Percentiles rank a stretch among this genome's conserved stretches.
Conservation (phyloP, 2,329 filamentous ascomycete genomes). For the Tetracladium maxilliforme region DNA sequence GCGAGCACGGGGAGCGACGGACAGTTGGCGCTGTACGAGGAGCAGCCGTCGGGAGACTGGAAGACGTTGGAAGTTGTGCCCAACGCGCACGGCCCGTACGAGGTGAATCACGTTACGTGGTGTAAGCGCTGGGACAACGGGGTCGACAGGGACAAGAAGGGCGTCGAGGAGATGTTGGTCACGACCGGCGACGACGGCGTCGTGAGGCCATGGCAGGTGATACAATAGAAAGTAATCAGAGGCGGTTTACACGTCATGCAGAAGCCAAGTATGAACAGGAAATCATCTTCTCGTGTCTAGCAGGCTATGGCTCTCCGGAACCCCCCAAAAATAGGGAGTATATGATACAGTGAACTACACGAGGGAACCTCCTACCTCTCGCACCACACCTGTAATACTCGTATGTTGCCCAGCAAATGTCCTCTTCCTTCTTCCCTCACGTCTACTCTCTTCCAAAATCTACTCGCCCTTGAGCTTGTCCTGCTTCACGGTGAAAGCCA, state of each 20-base stretch:
- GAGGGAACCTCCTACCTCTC: no score
- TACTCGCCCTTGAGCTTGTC: constrained; percentile 50
- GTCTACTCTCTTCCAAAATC: no score
- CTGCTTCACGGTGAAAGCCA: constrained; percentile 48
- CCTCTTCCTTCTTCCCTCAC: no score
- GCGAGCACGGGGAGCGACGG: constrained; percentile 88
- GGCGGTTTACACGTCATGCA: no score
- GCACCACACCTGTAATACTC: no score
- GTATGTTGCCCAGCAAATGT: no score
- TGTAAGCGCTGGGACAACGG: constrained; percentile 60
- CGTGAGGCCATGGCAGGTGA: constrained; percentile 67
- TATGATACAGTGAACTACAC: no score
- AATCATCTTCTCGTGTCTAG: no score
- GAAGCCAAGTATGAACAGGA: no score
- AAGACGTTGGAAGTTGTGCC: no score
- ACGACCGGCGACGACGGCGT: constrained; percentile 87
- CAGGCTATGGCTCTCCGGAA: no score
- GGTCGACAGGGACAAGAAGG: constrained; percentile 33
- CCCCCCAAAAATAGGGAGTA: no score
- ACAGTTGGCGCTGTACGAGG: constrained; percentile 63
- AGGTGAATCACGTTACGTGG: constrained; percentile 89
- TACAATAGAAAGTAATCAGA: constrained; percentile 8
- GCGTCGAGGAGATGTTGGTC: constrained; percentile 70
- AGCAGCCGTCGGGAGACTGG: constrained; percentile 34
- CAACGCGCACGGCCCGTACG: constrained; percentile 65